phyloP scores from a whole-genome alignment of 208 protist genomes.

The Porcisia hertigi region DNA sequence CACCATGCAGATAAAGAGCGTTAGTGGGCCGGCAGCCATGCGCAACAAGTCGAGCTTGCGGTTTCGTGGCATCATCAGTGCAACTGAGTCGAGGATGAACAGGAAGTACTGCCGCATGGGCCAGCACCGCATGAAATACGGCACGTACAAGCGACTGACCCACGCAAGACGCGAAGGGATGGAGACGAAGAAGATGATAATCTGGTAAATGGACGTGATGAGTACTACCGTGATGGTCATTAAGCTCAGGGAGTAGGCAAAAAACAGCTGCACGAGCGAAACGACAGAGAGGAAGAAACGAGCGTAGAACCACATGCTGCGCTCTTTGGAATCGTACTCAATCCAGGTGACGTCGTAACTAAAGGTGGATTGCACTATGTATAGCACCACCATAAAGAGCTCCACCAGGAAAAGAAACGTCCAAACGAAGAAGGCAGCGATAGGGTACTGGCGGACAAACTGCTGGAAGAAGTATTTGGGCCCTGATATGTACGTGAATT shows the following conservation, averaged over 20 bases:
- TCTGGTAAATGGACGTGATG: conserved; percentile 83
- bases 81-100: conserved; percentile 80
- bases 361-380: conserved; percentile 62
- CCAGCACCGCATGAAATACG: conserved; percentile 86
- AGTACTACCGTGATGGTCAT: conserved; percentile 76
- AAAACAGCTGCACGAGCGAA: conserved; percentile 76
- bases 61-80: conserved; percentile 59
- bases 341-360: conserved; percentile 54
- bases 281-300: conserved; percentile 70
- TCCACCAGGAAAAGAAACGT: conserved; percentile 80
- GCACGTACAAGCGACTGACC: conserved; percentile 85
- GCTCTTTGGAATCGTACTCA: conserved; percentile 45
- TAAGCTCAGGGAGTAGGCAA: conserved; percentile 80
- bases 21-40: conserved; percentile 59
- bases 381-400: conserved; percentile 67
- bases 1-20: conserved; percentile 76
- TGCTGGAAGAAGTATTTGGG: conserved; percentile 76
- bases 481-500: conserved; percentile 80
- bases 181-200: conserved; percentile 69
- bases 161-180: conserved; percentile 43
- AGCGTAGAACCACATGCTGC: conserved; percentile 69
- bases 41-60: conserved; percentile 72
- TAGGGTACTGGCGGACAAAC: conserved; percentile 71
- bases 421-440: conserved; percentile 76
- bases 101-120: conserved; percentile 88